phyloP scores from a whole-genome alignment of 129 eudicot species.

The sunflower (Helianthus annuus) region HanXRQr2.0-SUNRISE NC_035449.2:20730513-20731012 shows the following conservation, averaged over 20 bases:
- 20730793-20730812: too few species aligned
- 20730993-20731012: too few species aligned
- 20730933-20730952: too few species aligned
- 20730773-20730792: too few species aligned
- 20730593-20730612: slow-evolving; percentile 30
- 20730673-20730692: slow-evolving; percentile 26
- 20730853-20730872: too few species aligned
- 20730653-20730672: not conserved
- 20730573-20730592: slow-evolving; percentile 28
- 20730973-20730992: too few species aligned
- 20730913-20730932: too few species aligned
- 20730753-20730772: not conserved
- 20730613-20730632: not conserved
- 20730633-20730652: not conserved
- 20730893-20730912: too few species aligned
- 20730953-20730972: too few species aligned
- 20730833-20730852: too few species aligned
- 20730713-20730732: not conserved
- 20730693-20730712: slow-evolving; percentile 22
- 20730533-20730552: slow-evolving; percentile 9
- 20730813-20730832: too few species aligned
- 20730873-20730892: too few species aligned
- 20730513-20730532: slow-evolving; percentile 3
- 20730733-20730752: not conserved
- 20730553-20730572: slow-evolving; percentile 30